Base-by-base conservation (phyloP, 2,329 filamentous ascomycete genomes). In the Rhinocladiella mackenziei region DNA sequence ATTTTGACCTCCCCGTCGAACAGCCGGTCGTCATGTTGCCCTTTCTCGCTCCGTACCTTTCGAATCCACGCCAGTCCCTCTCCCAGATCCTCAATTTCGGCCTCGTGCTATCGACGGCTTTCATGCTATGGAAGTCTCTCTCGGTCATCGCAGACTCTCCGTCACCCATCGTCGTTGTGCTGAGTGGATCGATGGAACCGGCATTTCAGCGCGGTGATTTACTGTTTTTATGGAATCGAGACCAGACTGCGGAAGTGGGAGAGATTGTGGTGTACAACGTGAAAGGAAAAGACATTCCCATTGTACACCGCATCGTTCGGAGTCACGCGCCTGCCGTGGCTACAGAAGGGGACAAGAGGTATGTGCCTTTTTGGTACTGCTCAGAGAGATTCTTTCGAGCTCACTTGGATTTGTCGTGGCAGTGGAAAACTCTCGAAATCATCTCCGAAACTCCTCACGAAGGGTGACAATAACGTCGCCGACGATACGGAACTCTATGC, bases 401-500 rank as follows among this genome's bases (percentile, higher is more conserved):
- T n/a, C n/a, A n/a, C n/a, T n/a, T n/a, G n/a, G n/a, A 26, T 26
- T 26, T 26, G 23, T 26, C 2, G 23, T 25, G 19, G 5, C 31
- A 55, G 50, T 19, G 50, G 47, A 6, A 37, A 39, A 11, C 34
- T 39, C 10, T 43, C 40, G 17, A 11, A 20, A 18, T 34, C 48
- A 4, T 50, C 48, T 20, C 44, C 77, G 23, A 69, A 87, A 61
- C 78, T 98, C 14, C 78, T 98, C 44, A 98, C 92, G 23, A 98
- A 98, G 70, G 92, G 92, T 56, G 92, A 98, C 70, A 98, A 97
- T 74, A 98, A 98, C 64, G 68, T 80, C 5, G 86, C 87, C 30
- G 91, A 97, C 65, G 92, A 98, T 64, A 94, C 88, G 11, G 89
- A 96, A 63, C 76, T 85, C 13, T 95, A 95, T 64, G 89, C 92